phyloP scores from a whole-genome alignment of 495 filamentous ascomycete species.

The Trichoderma gamsii region DNA sequence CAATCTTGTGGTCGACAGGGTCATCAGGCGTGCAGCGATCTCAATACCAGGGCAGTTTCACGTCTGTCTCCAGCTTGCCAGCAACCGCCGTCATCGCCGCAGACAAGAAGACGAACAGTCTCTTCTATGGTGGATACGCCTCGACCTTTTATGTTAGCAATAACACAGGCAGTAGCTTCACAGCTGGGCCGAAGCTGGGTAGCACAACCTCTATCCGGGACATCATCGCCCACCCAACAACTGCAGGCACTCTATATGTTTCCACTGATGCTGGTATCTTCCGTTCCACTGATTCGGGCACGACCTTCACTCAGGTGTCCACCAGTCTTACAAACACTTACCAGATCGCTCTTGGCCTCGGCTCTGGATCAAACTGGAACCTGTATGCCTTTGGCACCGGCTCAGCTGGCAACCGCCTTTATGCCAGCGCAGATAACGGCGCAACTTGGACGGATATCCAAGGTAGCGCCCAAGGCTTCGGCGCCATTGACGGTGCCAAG shows the following conservation, averaged over 20 bases:
- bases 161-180: conserved; percentile 41
- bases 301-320: conserved; percentile 37
- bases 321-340: conserved; percentile 36
- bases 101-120: conserved; percentile 46
- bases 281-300: conserved; percentile 44
- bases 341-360: conserved; percentile 41
- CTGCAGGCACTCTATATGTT: conserved; percentile 47
- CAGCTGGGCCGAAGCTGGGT: conserved; percentile 29
- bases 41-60: conserved; percentile 37
- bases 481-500: conserved; percentile 38
- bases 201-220: conserved; percentile 37
- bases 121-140: conserved; percentile 47
- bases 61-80: conserved; percentile 38
- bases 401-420: conserved; percentile 40
- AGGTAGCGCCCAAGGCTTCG: conserved; percentile 45
- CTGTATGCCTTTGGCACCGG: conserved; percentile 47
- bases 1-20: conserved; percentile 43
- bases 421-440: conserved; percentile 44
- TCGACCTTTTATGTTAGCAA: conserved; percentile 42
- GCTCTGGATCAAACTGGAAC: conserved; percentile 33
- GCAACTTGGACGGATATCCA: conserved; percentile 49
- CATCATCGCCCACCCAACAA: conserved; percentile 43
- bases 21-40: conserved; percentile 38
- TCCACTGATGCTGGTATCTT: conserved; percentile 49
- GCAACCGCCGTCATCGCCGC: conserved; percentile 42